Evolutionary conservation across 169 alveolate genomes (phyloP).

Genomic region (Babesia ovis): DNA sequence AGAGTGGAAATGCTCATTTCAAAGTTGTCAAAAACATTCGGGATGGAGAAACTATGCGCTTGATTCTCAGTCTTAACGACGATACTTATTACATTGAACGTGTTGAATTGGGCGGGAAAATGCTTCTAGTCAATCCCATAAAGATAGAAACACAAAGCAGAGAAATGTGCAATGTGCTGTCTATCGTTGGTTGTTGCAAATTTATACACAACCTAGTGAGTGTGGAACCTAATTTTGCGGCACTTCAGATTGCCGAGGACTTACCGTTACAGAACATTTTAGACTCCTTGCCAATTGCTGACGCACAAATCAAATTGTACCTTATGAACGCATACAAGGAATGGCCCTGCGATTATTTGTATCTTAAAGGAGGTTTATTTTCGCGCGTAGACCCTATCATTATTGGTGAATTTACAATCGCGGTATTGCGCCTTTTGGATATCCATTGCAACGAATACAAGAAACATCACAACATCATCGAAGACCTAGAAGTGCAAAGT

Average conservation of each 20-base stretch:
- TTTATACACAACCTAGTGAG: constrained; percentile 11
- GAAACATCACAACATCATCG: not conserved
- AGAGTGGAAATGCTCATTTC: constrained; percentile 15
- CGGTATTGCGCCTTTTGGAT: constrained; percentile 4
- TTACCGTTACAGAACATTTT: constrained; percentile 4
- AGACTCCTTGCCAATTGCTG: constrained; percentile 25
- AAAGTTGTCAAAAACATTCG: constrained; percentile 1
- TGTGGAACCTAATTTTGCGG: constrained; percentile 18
- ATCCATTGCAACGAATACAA: constrained; percentile 23
- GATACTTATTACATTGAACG: constrained; percentile 29
- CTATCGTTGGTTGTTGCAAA: constrained; percentile 21
- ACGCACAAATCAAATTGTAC: constrained; percentile 15
- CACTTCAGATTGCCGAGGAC: not conserved
- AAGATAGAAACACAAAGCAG: not conserved
- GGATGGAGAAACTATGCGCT: not conserved
- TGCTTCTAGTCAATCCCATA: constrained; percentile 11
- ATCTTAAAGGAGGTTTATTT: not conserved
- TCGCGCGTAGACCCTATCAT: constrained; percentile 6
- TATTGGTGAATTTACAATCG: constrained; percentile 14
- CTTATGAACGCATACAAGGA: constrained; percentile 1
- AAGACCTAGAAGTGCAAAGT: not conserved
- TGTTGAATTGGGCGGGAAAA: constrained; percentile 33
- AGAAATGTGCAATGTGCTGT: constrained; percentile 7
- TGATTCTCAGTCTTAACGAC: constrained; percentile 14
- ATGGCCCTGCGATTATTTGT: constrained; percentile 26